Evolutionary conservation across 2,329 filamentous ascomycete genomes (phyloP).

Genomic region (Fusarium mangiferae): DNA sequence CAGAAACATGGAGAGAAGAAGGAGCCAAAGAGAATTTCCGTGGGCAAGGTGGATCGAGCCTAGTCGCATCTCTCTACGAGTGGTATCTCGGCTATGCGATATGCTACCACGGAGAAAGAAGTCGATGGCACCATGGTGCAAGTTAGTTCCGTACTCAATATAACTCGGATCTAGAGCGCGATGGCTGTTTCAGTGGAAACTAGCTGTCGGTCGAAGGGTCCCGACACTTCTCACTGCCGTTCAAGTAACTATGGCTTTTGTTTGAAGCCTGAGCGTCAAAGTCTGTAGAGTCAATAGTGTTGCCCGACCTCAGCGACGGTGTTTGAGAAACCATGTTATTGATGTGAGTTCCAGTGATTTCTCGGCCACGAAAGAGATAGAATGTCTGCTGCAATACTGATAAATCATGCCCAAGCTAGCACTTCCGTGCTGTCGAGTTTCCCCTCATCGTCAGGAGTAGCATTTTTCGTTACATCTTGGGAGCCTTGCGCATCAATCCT

Average conservation of each 20-base stretch:
- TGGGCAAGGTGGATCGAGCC: neutral
- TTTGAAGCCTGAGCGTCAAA: too few species aligned
- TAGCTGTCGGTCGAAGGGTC: neutral
- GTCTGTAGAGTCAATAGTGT: neutral
- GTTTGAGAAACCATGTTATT: too few species aligned
- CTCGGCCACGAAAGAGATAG: too few species aligned
- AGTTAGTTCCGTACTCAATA: neutral
- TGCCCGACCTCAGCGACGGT: neutral
- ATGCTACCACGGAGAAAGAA: neutral
- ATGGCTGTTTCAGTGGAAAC: neutral
- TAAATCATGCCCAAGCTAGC: neutral
- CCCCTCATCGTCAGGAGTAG: fast-evolving
- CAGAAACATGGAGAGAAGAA: neutral
- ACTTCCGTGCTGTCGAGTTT: neutral
- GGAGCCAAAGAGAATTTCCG: too few species aligned
- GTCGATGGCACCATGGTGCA: neutral
- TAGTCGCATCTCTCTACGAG: fast-evolving
- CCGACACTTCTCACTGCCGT: neutral
- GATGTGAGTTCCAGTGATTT: neutral
- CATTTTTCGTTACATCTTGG: neutral
- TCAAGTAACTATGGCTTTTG: neutral
- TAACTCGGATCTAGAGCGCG: neutral
- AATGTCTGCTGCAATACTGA: neutral
- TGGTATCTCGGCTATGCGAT: neutral
- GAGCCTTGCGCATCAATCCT: neutral